These are phyloP conservation scores for Fraxinus quadrangulata DNA, from an alignment of 257 asterid species.

Conservation along the genomic window DNA sequence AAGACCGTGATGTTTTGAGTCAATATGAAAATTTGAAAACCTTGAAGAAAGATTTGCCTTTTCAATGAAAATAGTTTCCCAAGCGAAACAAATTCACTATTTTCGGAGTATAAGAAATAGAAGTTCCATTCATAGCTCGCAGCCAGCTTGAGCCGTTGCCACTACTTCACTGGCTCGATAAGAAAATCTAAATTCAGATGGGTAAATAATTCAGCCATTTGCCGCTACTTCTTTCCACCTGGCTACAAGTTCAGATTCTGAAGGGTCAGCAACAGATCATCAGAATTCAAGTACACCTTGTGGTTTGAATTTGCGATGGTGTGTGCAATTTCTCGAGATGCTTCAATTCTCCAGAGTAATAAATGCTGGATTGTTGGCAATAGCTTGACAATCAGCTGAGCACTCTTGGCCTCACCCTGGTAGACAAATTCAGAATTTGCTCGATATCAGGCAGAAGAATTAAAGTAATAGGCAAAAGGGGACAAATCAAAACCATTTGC, in stretches of 20 bases:
- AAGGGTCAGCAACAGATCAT: conserved; percentile 48
- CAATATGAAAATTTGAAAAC: no score
- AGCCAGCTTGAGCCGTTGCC: neutral
- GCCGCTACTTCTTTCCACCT: conserved; percentile 10
- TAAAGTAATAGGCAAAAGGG: neutral
- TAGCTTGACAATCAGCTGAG: conserved; percentile 60
- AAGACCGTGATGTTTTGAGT: no score
- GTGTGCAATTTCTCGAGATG: conserved; percentile 54
- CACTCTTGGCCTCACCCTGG: conserved; percentile 68
- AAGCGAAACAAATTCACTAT: neutral
- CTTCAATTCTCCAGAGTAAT: conserved; percentile 53
- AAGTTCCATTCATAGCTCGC: neutral
- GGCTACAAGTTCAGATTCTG: conserved; percentile 29
- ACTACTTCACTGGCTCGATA: neutral
- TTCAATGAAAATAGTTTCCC: neutral
- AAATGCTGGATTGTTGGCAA: conserved; percentile 56
- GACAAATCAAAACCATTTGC: neutral
- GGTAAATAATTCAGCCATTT: neutral
- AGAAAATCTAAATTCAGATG: neutral
- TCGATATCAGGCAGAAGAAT: neutral
- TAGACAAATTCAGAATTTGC: conserved; percentile 11
- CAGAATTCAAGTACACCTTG: conserved; percentile 49
- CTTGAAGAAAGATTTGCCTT: no score
- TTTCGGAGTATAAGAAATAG: neutral
- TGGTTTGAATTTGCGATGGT: conserved; percentile 37